These are phyloP conservation scores for Claviceps quebecensis DNA, from an alignment of 2,329 filamentous ascomycete genomes.

Conservation along the genomic window DNA sequence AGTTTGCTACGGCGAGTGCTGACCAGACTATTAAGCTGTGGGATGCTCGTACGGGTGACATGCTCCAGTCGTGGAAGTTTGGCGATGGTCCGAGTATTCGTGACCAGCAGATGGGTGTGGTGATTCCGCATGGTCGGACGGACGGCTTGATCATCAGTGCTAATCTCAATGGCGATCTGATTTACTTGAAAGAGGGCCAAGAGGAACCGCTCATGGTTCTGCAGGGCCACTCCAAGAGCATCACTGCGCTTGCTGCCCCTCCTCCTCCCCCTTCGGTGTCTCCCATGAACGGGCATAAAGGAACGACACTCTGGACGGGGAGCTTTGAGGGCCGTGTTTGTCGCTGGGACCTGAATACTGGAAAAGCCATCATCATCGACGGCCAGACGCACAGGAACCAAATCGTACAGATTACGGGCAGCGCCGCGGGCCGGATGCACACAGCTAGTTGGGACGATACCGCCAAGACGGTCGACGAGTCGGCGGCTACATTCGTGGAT, in stretches of 20 bases:
- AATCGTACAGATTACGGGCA: conserved; percentile 58
- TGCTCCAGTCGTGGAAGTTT: conserved; percentile 71
- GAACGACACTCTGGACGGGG: conserved; percentile 66
- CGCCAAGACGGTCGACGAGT: conserved; percentile 62
- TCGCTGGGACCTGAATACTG: conserved; percentile 65
- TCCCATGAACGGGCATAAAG: conserved; percentile 28
- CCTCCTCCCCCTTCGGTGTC: conserved; percentile 12
- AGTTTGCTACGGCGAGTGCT: conserved; percentile 79
- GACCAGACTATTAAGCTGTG: conserved; percentile 92
- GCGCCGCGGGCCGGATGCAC: conserved; percentile 48
- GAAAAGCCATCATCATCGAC: conserved; percentile 56
- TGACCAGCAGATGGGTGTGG: conserved; percentile 88
- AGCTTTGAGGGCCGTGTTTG: conserved; percentile 84
- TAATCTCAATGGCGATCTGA: conserved; percentile 77
- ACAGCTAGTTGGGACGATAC: conserved; percentile 93
- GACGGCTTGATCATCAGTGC: conserved; percentile 86
- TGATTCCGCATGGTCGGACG: conserved; percentile 68
- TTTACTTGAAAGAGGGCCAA: conserved; percentile 66
- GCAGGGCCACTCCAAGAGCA: conserved; percentile 80
- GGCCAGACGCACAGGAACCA: conserved; percentile 78
- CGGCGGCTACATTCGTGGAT: conserved; percentile 62
- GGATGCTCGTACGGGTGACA: conserved; percentile 71
- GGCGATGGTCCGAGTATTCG: conserved; percentile 63
- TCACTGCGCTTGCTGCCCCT: conserved; percentile 52
- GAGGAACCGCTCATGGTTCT: conserved; percentile 56